A percentile compares a stretch with the other conserved stretches of the same genome.
phyloP scores from a whole-genome alignment of 2,329 filamentous ascomycete genomes.

The Cytospora piceae region DNA sequence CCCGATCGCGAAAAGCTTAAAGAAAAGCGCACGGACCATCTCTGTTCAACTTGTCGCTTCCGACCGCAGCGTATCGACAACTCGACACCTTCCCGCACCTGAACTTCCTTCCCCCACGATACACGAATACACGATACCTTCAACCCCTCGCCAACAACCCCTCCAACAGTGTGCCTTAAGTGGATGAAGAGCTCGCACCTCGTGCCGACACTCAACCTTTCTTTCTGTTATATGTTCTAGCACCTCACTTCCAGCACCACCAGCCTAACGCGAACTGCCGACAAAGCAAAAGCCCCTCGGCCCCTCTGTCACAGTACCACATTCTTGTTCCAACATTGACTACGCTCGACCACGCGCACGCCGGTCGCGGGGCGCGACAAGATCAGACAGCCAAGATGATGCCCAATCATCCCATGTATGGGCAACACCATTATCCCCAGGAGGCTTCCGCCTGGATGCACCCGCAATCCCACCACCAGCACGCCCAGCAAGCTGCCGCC shows the following conservation, averaged over 20 bases:
- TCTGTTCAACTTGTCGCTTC: not conserved
- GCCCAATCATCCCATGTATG: conserved; percentile 66
- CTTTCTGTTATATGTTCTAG: not conserved
- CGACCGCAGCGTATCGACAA: not conserved
- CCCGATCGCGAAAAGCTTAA: conserved; percentile 1
- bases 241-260: not conserved
- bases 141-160: not conserved
- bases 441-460: conserved; percentile 69
- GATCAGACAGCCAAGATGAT: conserved; percentile 54
- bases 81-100: conserved; percentile 4
- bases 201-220: not conserved
- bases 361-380: conserved; percentile 25
- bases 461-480: conserved; percentile 63
- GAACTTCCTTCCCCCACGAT: not conserved
- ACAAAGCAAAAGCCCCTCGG: conserved; percentile 4
- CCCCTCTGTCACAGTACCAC: conserved; percentile 3
- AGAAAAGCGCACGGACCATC: not conserved
- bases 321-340: not conserved
- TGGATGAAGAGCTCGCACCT: not conserved
- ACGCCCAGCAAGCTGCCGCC: conserved; percentile 54
- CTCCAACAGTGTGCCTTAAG: not conserved
- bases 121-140: not conserved
- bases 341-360: conserved; percentile 16
- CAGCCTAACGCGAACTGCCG: conserved; percentile 1
- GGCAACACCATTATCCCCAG: conserved; percentile 69